Conservation (phyloP, 352 stramenopile species). For the Thraustochytrium sp. region DNA sequence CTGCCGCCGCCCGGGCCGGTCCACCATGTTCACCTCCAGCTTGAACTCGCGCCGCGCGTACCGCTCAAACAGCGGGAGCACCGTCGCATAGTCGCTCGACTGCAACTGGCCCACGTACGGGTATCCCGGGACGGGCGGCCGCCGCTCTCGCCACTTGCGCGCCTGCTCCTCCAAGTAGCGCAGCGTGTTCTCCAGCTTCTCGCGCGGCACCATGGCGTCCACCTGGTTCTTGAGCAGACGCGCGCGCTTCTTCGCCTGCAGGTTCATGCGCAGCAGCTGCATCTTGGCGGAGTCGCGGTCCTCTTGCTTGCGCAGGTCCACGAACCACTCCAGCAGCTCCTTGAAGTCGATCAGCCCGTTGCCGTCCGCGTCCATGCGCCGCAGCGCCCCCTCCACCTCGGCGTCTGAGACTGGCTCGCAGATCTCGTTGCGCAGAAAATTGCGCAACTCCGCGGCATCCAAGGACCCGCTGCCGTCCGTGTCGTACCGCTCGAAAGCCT, state of each 20-base stretch:
- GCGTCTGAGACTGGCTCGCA: slow-evolving; percentile 20
- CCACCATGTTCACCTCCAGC: neutral
- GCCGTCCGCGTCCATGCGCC: slow-evolving; percentile 2
- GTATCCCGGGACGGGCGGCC: slow-evolving; percentile 15
- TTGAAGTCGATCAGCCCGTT: slow-evolving; percentile 25
- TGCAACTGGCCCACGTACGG: neutral
- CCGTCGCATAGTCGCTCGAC: neutral
- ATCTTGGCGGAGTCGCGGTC: neutral
- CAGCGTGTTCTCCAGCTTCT: slow-evolving; percentile 26
- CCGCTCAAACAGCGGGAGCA: slow-evolving; percentile 2
- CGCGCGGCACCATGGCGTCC: neutral
- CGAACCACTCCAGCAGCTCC: slow-evolving; percentile 37
- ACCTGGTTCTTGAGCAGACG: slow-evolving; percentile 10
- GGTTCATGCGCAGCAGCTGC: slow-evolving; percentile 21
- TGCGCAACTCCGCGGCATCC: neutral
- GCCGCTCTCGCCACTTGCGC: slow-evolving; percentile 16
- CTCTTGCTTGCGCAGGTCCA: slow-evolving; percentile 27
- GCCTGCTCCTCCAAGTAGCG: slow-evolving; percentile 25
- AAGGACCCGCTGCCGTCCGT: neutral
- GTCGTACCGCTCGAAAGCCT: slow-evolving; percentile 17
- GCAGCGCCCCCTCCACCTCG: slow-evolving; percentile 20
- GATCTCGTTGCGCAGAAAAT: slow-evolving; percentile 24
- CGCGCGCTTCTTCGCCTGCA: slow-evolving; percentile 27
- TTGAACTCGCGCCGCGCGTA: neutral
- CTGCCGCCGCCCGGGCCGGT: neutral